Conservation (phyloP, 495 filamentous ascomycete genomes). For the Chaetomium tenue region DNA sequence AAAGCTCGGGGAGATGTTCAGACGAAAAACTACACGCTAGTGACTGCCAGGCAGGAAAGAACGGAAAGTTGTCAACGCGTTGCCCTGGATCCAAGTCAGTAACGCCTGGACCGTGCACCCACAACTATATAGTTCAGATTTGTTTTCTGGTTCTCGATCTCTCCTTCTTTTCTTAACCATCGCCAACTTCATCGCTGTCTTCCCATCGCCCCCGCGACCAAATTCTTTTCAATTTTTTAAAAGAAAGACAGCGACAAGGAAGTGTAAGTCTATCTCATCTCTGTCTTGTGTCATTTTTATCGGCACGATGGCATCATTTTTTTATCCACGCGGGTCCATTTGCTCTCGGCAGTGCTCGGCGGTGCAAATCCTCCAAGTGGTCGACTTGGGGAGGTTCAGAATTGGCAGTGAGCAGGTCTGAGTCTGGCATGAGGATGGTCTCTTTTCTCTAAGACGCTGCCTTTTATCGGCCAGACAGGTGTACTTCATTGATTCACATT, state of each 20-base stretch:
- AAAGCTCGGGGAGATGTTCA: neutral
- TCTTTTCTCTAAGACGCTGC: neutral
- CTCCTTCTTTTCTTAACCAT: slow-evolving; percentile 1
- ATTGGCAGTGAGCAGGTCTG: neutral
- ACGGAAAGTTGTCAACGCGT: neutral
- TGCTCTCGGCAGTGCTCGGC: neutral
- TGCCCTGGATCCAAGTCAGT: neutral
- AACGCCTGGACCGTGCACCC: neutral
- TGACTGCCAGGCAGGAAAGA: neutral
- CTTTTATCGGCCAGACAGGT: neutral
- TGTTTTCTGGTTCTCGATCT: neutral
- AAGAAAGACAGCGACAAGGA: slow-evolving; percentile 8
- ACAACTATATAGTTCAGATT: neutral
- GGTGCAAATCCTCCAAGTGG: neutral
- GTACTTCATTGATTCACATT: neutral
- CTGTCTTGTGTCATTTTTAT: neutral
- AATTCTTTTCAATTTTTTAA: slow-evolving; percentile 4
- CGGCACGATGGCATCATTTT: neutral
- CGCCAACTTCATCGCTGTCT: neutral
- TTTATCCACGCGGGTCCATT: neutral
- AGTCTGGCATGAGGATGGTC: neutral
- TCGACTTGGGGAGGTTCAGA: neutral
- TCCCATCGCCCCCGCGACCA: neutral
- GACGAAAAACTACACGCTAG: neutral
- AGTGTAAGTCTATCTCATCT: neutral